Percentiles rank a stretch among this genome's conserved stretches.
phyloP scores from a whole-genome alignment of 2,329 filamentous ascomycete genomes.

The Tolypocladium amazonense region DNA sequence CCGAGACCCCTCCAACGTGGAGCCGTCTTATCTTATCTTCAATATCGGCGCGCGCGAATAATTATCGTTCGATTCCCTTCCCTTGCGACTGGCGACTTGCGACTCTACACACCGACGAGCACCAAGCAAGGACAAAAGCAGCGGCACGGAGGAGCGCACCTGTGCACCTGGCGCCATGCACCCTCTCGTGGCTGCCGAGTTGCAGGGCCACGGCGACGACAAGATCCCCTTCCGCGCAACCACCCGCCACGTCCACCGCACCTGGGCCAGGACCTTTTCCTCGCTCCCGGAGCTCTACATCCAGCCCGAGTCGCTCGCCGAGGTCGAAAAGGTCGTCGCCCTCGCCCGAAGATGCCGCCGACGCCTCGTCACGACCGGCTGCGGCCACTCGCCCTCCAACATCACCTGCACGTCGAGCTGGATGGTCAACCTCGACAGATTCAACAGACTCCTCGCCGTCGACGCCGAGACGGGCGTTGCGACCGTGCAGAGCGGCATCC shows the following conservation, averaged over 20 bases:
- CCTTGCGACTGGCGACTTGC: neutral
- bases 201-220: constrained; percentile 18
- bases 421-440: constrained; percentile 87
- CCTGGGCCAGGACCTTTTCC: constrained; percentile 90
- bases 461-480: constrained; percentile 56
- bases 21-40: neutral
- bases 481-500: constrained; percentile 79
- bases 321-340: constrained; percentile 74
- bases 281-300: constrained; percentile 86
- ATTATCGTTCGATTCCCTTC: neutral
- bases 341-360: constrained; percentile 73
- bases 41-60: neutral
- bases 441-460: constrained; percentile 60
- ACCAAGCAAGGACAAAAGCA: neutral
- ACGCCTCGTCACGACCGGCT: constrained; percentile 77
- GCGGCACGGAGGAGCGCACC: neutral
- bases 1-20: neutral
- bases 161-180: constrained; percentile 17
- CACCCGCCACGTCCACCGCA: constrained; percentile 67
- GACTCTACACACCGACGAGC: neutral
- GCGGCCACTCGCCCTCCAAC: constrained; percentile 83
- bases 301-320: constrained; percentile 65
- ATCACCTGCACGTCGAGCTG: constrained; percentile 89
- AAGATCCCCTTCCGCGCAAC: constrained; percentile 65
- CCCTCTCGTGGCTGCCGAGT: constrained; percentile 23